A percentile compares a stretch with the other conserved stretches of the same genome.
These are phyloP conservation scores for Golubevia pallescens DNA, from an alignment of 1,284 basidiomycete species.

Conservation along the genomic window DNA sequence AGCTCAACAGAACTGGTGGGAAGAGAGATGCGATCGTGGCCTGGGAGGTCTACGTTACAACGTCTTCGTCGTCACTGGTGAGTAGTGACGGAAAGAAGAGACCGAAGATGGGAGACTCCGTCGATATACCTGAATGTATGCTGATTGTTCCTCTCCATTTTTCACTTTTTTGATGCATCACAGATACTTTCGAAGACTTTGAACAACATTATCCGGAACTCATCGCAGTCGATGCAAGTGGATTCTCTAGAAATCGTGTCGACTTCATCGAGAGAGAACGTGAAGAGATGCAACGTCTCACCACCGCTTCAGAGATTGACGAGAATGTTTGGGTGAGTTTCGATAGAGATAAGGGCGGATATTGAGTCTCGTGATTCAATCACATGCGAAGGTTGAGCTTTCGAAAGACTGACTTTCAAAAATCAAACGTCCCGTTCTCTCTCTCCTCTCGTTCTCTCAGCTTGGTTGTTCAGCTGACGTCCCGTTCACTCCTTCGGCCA, in stretches of 20 bases:
- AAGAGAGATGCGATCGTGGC: constrained; percentile 69
- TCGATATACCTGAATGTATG: constrained; percentile 4
- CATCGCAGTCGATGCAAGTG: constrained; percentile 68
- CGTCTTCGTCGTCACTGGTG: constrained; percentile 81
- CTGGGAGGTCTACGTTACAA: constrained; percentile 76
- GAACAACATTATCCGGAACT: constrained; percentile 68
- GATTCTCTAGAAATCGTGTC: constrained; percentile 65
- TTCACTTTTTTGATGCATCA: background rate
- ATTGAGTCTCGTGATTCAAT: no score
- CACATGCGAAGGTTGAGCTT: background rate
- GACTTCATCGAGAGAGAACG: constrained; percentile 72
- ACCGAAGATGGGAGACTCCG: background rate
- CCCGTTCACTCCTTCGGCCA: constrained; percentile 14
- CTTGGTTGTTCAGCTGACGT: constrained; percentile 41
- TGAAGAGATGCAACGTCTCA: constrained; percentile 87
- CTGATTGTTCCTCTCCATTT: background rate
- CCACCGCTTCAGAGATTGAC: constrained; percentile 79
- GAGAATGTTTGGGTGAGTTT: constrained; percentile 69
- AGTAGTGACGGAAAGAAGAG: constrained; percentile 39
- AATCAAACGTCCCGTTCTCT: background rate
- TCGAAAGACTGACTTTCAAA: background rate
- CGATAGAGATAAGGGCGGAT: no score
- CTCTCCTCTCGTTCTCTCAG: constrained; percentile 3
- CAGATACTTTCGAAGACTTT: constrained; percentile 70
- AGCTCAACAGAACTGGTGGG: constrained; percentile 43